Evolutionary conservation across 2,329 filamentous ascomycete species (phyloP), one percentile per base, ranked within the genome.

Genomic region (Rhynchosporium agropyri): DNA sequence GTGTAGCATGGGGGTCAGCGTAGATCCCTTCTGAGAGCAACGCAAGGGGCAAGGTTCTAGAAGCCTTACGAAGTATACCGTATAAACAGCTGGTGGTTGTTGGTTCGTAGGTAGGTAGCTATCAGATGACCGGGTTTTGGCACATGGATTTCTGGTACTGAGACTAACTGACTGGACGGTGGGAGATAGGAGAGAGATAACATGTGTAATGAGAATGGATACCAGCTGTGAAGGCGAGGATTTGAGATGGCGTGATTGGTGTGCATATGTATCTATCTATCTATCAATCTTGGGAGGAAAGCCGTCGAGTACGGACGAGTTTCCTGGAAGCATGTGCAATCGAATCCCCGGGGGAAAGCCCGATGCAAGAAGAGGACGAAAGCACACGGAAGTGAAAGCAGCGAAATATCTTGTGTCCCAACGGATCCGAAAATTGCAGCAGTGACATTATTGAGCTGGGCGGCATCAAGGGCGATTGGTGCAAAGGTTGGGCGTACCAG

Each of bases 121-220:
- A 10, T 53, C 50, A 53, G 50, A 38, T 53, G 50, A 53, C 20
- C 13, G 33, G 31, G 20, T n/a, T 38, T 38, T 38, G 50, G 50
- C 15, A 36, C 50, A 26, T 53, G 31, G 50, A 33, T 26, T 48
- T 48, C n/a, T 43, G 40, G n/a, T 43, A 13, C 4, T 4, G 12
- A 13, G 40, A 43, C 3, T 20, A 33, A 38, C 38, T 13, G 29
- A 38, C 12, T n/a, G 50, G 15, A 4, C 36, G 50, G 38, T 53
- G 38, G 50, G 50, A 40, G 50, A 53, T 53, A 53, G 50, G 9
- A 43, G 7, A 15, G 9, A 9, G 15, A 42, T 43, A 15, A n/a
- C 50, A 53, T 53, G 50, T 53, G 50, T 53, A 53, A 53, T 53
- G 50, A 26, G 50, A 53, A 53, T 53, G 31, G n/a, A 53, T 20